Percentiles rank a stretch among this genome's conserved stretches.
phyloP scores from a whole-genome alignment of 129 eudicot genomes.

The Lonicera japonica region DNA sequence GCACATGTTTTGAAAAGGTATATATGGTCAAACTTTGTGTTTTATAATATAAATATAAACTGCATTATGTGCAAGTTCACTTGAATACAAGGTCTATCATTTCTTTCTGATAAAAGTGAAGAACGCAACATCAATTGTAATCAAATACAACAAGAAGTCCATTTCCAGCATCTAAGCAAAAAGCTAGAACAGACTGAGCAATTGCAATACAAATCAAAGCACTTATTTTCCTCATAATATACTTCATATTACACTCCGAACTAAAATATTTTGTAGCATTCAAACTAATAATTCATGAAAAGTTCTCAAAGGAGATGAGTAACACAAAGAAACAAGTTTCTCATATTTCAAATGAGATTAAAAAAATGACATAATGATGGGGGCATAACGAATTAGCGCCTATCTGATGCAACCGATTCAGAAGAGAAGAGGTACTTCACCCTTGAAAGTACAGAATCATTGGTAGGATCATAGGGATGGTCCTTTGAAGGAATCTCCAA shows the following conservation, averaged over 20 bases:
- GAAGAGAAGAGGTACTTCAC: slow-evolving; percentile 82
- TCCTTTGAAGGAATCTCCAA: slow-evolving; percentile 98
- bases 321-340: background rate
- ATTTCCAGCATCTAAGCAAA: too few species aligned
- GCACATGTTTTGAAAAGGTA: too few species aligned
- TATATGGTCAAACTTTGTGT: too few species aligned
- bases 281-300: background rate
- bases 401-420: slow-evolving; percentile 71
- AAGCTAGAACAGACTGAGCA: background rate
- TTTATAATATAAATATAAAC: too few species aligned
- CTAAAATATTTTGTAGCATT: background rate
- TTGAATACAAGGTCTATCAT: too few species aligned
- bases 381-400: slow-evolving; percentile 37
- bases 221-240: background rate
- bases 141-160: too few species aligned
- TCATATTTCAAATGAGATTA: background rate
- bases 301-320: background rate
- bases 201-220: background rate
- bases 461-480: slow-evolving; percentile 96
- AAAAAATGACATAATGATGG: background rate
- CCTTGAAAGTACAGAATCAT: slow-evolving; percentile 91
- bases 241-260: background rate
- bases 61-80: too few species aligned
- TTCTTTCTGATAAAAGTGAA: too few species aligned
- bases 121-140: too few species aligned